Percentiles rank a stretch among this genome's conserved stretches.
phyloP scores from a whole-genome alignment of 139 green algal species.

The Ostreobium quekettii region DNA sequence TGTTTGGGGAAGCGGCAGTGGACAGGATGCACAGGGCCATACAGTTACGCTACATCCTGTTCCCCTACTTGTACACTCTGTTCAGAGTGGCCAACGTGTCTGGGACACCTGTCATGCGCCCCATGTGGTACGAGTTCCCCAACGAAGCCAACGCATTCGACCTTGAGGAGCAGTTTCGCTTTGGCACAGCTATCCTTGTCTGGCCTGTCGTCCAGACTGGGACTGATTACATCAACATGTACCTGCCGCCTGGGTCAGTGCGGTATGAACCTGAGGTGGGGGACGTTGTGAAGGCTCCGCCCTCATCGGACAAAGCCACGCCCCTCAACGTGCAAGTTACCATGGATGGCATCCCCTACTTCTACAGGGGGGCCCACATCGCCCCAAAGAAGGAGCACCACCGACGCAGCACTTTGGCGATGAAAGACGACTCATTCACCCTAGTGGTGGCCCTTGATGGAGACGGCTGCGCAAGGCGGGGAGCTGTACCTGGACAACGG shows the following conservation, averaged over 20 bases:
- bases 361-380: conserved; percentile 76
- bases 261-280: conserved; percentile 41
- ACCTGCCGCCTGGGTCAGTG: conserved; percentile 25
- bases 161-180: conserved; percentile 76
- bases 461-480: conserved; percentile 49
- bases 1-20: conserved; percentile 85
- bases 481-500: conserved; percentile 96
- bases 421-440: conserved; percentile 76
- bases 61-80: conserved; percentile 97
- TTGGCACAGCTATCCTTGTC: conserved; percentile 60
- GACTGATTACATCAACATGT: conserved; percentile 19
- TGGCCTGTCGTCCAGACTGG: conserved; percentile 52
- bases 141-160: conserved; percentile 34
- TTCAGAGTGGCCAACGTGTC: conserved; percentile 74
- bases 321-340: conserved; percentile 40
- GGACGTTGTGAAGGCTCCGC: background rate
- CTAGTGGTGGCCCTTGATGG: conserved; percentile 78
- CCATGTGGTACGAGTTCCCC: conserved; percentile 93
- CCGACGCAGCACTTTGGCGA: conserved; percentile 43
- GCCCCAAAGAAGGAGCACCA: conserved; percentile 59
- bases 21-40: conserved; percentile 75
- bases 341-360: conserved; percentile 70
- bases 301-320: background rate
- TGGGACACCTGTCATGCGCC: conserved; percentile 77
- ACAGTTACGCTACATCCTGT: conserved; percentile 71